These are phyloP conservation scores for Scenedesmus sp. DNA, from an alignment of 163 green algal species.

Conservation along the genomic window DNA sequence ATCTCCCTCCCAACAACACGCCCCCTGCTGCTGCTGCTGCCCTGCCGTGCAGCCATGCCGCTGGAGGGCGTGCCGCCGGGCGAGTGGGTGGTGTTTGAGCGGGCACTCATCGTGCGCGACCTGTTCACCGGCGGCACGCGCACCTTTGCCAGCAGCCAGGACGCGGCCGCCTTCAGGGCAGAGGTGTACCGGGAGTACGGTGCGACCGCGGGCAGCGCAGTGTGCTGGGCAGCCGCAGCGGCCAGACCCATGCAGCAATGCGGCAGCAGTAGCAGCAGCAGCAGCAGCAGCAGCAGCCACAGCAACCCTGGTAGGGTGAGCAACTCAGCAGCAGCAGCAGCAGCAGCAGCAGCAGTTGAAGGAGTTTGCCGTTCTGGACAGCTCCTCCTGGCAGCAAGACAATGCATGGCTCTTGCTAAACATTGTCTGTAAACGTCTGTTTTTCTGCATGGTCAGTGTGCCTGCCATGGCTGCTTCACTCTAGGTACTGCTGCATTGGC, in stretches of 20 bases:
- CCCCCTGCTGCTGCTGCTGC: not conserved
- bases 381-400: no score
- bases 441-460: no score
- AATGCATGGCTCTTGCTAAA: no score
- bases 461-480: no score
- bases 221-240: not conserved
- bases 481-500: no score
- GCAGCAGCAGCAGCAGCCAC: no score
- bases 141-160: slow-evolving; percentile 74
- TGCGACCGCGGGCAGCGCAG: not conserved
- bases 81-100: slow-evolving; percentile 90
- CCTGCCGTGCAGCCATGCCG: slow-evolving; percentile 71
- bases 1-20: no score
- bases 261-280: not conserved
- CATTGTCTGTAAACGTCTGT: no score
- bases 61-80: slow-evolving; percentile 76
- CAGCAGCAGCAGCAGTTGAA: no score
- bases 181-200: slow-evolving; percentile 81
- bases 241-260: not conserved
- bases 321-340: no score
- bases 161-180: slow-evolving; percentile 80
- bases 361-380: no score
- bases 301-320: no score
- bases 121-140: slow-evolving; percentile 80
- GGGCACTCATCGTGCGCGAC: slow-evolving; percentile 81